Evolutionary conservation across 1,284 basidiomycete genomes (phyloP), one percentile per base, ranked within the genome.

Genomic region (Heterobasidion occidentale): DNA sequence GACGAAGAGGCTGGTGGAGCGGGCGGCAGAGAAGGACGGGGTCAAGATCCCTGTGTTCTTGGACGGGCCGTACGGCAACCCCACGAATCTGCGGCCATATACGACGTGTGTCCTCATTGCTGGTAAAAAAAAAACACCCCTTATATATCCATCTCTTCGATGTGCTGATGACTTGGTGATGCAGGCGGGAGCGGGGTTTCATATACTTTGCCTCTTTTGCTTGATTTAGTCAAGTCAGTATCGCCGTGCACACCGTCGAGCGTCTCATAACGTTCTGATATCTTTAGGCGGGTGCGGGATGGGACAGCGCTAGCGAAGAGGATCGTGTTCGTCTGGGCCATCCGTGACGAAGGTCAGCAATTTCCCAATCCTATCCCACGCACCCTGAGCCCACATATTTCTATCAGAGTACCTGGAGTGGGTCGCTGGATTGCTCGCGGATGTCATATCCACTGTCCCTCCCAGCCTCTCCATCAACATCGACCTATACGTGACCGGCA

Each of bases 31-130:
- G 36, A 65, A 62, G 57, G 65, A 65, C 36, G 64, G 64, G 44
- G 66, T 55, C 34, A 63, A 64, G 42, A 67, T 74, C 53, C 71
- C 70, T 45, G 74, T 77, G 9, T 71, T 75, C 54, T 54, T 84
- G 12, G 80, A 83, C 59, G 81, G 80, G 0, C 80, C 82, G 33
- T 82, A 82, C 60, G 78, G 80, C 7, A 64, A 69, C 14, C 74
- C 79, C 0, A 76, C 78, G 2, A 63, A 74, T 47, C 63, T 81
- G 19, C 61, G 70, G 36, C 68, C 70, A 11, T 81, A 73, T 59
- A 68, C 72, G 38, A 75, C 73, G 1, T 72, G 74, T 2, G 67
- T 83, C 17, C 65, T 83, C 54, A 68, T 83, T 52, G 77, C 79
- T 44, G 78, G 80, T 77, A 58, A n/a, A 2, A 44, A 44, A 44